A percentile compares a stretch with the other conserved stretches of the same genome.
Conservation (phyloP, 2,329 filamentous ascomycete genomes). For the Triangularia verruculosa region DNA sequence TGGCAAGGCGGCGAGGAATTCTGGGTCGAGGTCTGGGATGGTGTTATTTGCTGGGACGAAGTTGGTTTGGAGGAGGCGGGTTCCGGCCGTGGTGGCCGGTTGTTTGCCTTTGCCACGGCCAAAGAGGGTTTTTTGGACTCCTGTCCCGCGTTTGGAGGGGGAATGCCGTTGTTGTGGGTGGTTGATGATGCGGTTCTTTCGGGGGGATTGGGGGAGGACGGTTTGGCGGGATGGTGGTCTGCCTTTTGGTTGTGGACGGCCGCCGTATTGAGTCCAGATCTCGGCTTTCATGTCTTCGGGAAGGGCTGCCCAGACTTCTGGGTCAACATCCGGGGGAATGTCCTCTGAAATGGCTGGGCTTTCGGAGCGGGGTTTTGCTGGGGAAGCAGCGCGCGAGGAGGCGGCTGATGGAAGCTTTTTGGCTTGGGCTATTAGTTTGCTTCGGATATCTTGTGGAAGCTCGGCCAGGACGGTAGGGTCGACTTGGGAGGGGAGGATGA, state of each 20-base stretch:
- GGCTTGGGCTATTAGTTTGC: slow-evolving; percentile 64
- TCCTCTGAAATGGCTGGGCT: slow-evolving; percentile 35
- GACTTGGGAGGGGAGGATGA: slow-evolving; percentile 79
- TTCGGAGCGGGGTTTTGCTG: slow-evolving; percentile 39
- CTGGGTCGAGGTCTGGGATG: slow-evolving; percentile 57
- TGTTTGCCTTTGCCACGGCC: slow-evolving; percentile 53
- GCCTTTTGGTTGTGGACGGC: slow-evolving; percentile 21
- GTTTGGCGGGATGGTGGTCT: slow-evolving; percentile 27
- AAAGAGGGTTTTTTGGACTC: slow-evolving; percentile 38
- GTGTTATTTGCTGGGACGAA: slow-evolving; percentile 47
- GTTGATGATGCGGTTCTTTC: slow-evolving; percentile 53
- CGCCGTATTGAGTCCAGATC: slow-evolving; percentile 68
- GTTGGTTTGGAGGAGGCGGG: slow-evolving; percentile 73
- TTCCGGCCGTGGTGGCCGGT: slow-evolving; percentile 53
- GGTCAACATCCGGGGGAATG: slow-evolving; percentile 76
- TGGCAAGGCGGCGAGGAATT: slow-evolving; percentile 79
- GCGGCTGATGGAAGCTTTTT: slow-evolving; percentile 30
- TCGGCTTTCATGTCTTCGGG: slow-evolving; percentile 85
- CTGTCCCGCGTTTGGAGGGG: slow-evolving; percentile 64
- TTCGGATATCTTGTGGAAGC: slow-evolving; percentile 78
- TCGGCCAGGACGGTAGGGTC: slow-evolving; percentile 81
- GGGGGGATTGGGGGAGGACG: slow-evolving; percentile 44
- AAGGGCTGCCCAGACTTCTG: slow-evolving; percentile 76
- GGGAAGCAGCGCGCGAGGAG: slow-evolving; percentile 32
- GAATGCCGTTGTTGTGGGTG: slow-evolving; percentile 52